phyloP scores from a whole-genome alignment of 768 basidiomycete genomes.

The Strobilomyces confusus region DNA sequence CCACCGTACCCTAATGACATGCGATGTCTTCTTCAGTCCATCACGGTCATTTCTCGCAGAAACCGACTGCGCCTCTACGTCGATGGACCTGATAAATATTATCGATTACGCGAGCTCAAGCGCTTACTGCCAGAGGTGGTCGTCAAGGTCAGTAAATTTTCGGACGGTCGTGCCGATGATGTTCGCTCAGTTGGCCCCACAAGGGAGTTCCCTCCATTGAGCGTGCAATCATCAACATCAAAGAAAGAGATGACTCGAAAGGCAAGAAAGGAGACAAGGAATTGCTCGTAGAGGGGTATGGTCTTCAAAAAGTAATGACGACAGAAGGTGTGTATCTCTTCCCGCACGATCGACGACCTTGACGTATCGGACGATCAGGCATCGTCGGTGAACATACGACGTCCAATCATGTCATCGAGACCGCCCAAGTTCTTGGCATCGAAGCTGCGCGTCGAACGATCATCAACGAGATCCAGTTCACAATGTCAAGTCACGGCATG shows the following conservation, averaged over 20 bases:
- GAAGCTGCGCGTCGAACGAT: slow-evolving; percentile 94
- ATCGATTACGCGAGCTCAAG: slow-evolving; percentile 81
- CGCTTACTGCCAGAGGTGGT: slow-evolving; percentile 80
- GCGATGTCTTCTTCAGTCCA: slow-evolving; percentile 46
- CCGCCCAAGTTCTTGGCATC: slow-evolving; percentile 92
- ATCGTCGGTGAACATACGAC: slow-evolving; percentile 90
- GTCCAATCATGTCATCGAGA: slow-evolving; percentile 97
- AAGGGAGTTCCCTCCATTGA: slow-evolving; percentile 85
- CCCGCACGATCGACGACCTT: background rate
- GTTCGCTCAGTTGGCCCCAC: background rate
- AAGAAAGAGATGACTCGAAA: slow-evolving; percentile 74
- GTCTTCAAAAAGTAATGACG: slow-evolving; percentile 93
- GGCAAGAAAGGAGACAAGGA: slow-evolving; percentile 89
- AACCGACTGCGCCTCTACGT: slow-evolving; percentile 77
- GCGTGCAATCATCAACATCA: slow-evolving; percentile 94
- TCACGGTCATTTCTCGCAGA: slow-evolving; percentile 70
- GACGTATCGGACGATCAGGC: slow-evolving; percentile 44
- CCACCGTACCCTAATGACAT: background rate
- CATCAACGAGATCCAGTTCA: slow-evolving; percentile 95
- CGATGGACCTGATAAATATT: slow-evolving; percentile 75
- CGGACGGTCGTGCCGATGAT: background rate
- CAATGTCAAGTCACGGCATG: slow-evolving; percentile 97
- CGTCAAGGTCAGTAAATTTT: slow-evolving; percentile 71
- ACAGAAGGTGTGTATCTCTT: slow-evolving; percentile 68
- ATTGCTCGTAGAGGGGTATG: slow-evolving; percentile 94